phyloP scores from a whole-genome alignment of 2,329 filamentous ascomycete genomes.

The Colletotrichum limetticola region DNA sequence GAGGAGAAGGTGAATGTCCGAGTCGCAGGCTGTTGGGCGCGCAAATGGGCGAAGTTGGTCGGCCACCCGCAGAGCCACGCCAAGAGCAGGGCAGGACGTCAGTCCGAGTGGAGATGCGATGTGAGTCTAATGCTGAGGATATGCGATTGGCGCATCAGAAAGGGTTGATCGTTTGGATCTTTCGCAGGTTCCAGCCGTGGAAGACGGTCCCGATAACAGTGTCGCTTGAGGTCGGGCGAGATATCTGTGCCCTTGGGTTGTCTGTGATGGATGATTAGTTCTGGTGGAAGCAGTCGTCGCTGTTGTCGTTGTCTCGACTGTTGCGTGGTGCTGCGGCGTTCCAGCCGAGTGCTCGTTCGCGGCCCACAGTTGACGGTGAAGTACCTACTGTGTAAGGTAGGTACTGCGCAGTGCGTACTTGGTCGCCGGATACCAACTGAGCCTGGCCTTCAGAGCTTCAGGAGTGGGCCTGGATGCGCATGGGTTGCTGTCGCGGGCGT shows the following conservation, averaged over 20 bases:
- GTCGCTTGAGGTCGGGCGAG: background rate
- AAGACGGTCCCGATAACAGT: background rate
- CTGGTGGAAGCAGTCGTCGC: background rate
- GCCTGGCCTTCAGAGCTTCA: conserved; percentile 13
- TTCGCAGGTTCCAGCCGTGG: background rate
- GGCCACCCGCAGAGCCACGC: conserved; percentile 22
- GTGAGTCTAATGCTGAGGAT: conserved; percentile 15
- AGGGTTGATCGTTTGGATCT: background rate
- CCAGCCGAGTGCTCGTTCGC: background rate
- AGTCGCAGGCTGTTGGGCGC: conserved; percentile 12
- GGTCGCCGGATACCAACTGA: conserved; percentile 3
- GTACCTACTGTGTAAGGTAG: too few species aligned
- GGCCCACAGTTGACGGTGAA: background rate
- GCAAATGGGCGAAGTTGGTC: conserved; percentile 16
- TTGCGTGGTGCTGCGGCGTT: conserved; percentile 11
- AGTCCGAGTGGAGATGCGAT: conserved; percentile 29
- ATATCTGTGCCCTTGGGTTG: background rate
- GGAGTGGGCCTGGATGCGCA: conserved; percentile 20
- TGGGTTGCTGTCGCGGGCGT: background rate
- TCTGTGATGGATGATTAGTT: background rate
- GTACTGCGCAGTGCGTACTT: background rate
- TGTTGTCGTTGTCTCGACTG: background rate
- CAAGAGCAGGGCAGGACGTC: conserved; percentile 28
- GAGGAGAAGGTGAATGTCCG: background rate
- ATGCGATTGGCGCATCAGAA: conserved; percentile 16